Evolutionary conservation across 495 filamentous ascomycete genomes (phyloP), one percentile per base, ranked within the genome.

Genomic region (Penicillium canescens): DNA sequence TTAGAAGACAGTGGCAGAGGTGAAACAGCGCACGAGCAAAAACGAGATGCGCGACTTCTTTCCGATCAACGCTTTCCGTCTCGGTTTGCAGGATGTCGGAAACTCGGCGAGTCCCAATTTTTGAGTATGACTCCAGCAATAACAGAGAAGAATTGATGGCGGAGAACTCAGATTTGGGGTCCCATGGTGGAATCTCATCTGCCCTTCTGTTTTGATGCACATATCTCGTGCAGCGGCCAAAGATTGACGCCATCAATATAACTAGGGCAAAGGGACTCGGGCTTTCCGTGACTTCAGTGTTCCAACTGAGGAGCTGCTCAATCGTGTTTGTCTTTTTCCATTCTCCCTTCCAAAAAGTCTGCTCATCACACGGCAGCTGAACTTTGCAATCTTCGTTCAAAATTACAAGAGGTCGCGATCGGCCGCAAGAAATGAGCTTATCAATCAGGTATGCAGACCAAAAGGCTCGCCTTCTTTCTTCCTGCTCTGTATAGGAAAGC

Each of bases 401-500:
- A 18, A 72, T 60, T 1, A 59, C 59, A 4, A 65, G 42, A 6
- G 69, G 69, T 16, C 67, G 47, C 1, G 49, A 60, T 31, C 57
- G 56, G 4, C 67, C 67, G 40, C 67, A 67, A 0, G 67, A 69
- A 12, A 66, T 65, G 13, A 72, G 36, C 31, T 63, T 65, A 24
- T 72, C 67, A 6, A 68, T 40, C 0, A 72, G 46, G 38, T 68
- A 72, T 16, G 56, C 50, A 0, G 69, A 70, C 67, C 69, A 72
- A 37, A 72, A 72, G 0, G 57, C 54, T 20, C 66, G 56, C 8
- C 68, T 59, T 16, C 55, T 57, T 37, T 68, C 65, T 49, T 72
- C 69, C 39, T 70, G 69, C n/a, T 72, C 65, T 2, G 42, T 2
- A 26, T 46, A 50, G 4, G 61, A 31, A 1, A 72, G 51, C 24